Percentiles rank a stretch among this genome's conserved stretches.
Evolutionary conservation across 192 early-diverging fungal genomes (phyloP).

Genomic region (Thamnidium elegans): DNA sequence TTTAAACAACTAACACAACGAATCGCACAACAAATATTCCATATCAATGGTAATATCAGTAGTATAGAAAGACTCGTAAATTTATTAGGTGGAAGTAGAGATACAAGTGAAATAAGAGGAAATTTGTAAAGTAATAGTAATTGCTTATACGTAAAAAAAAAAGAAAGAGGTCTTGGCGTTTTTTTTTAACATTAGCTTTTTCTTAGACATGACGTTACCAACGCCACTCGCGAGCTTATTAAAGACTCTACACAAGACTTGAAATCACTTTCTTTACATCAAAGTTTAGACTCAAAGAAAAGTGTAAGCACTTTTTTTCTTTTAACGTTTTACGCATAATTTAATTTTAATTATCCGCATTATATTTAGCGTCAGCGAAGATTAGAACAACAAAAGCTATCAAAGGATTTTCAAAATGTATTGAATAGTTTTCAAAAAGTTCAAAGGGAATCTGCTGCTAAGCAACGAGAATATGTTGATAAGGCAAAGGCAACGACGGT

Average conservation of each 20-base stretch:
- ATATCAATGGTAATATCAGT: conserved; percentile 81
- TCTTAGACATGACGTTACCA: conserved; percentile 70
- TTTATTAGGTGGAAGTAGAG: conserved; percentile 71
- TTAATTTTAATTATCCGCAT: not conserved
- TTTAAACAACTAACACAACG: conserved; percentile 59
- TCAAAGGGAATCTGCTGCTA: conserved; percentile 77
- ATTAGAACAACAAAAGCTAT: conserved; percentile 89
- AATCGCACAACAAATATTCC: conserved; percentile 82
- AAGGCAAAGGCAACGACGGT: conserved; percentile 55
- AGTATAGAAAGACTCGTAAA: conserved; percentile 78
- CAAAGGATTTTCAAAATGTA: conserved; percentile 92
- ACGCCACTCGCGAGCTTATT: conserved; percentile 76
- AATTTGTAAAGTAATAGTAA: conserved; percentile 56
- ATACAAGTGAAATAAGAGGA: conserved; percentile 71
- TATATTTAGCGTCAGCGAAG: conserved; percentile 61
- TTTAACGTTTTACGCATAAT: not conserved
- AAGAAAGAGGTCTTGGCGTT: too few relatives aligned
- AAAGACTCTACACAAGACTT: conserved; percentile 75
- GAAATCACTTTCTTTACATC: conserved; percentile 65
- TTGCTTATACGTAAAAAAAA: too few relatives aligned
- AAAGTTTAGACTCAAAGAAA: conserved; percentile 28
- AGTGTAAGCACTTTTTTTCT: conserved; percentile 20
- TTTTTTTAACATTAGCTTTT: not conserved
- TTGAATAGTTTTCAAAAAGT: conserved; percentile 85
- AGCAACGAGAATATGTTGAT: conserved; percentile 81